phyloP scores from a whole-genome alignment of 2,329 filamentous ascomycete genomes.

The Ophiocordyceps australis region DNA sequence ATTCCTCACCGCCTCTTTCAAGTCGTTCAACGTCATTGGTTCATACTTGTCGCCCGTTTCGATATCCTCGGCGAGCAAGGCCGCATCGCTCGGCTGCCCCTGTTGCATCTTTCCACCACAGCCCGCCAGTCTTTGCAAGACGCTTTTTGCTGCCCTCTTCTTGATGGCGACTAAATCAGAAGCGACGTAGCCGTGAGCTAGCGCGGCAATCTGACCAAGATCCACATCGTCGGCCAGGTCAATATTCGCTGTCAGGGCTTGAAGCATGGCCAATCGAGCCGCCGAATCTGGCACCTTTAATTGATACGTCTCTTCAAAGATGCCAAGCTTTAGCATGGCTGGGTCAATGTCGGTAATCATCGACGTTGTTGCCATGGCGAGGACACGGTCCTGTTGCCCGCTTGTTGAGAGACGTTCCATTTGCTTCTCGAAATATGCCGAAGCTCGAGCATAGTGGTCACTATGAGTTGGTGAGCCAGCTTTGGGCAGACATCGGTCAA shows the following conservation, averaged over 20 bases:
- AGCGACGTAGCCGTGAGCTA: slow-evolving; percentile 84
- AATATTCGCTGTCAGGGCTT: slow-evolving; percentile 49
- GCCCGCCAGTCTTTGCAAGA: slow-evolving; percentile 14
- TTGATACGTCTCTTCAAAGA: slow-evolving; percentile 72
- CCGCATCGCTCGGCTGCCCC: no score
- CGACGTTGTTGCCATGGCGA: slow-evolving; percentile 85
- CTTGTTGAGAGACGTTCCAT: slow-evolving; percentile 61
- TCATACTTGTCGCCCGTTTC: slow-evolving; percentile 1
- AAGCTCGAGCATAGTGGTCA: slow-evolving; percentile 80
- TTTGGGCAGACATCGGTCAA: slow-evolving; percentile 72
- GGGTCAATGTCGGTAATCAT: slow-evolving; percentile 74
- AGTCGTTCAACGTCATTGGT: slow-evolving; percentile 27
- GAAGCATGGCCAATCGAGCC: slow-evolving; percentile 62
- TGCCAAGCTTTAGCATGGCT: slow-evolving; percentile 51
- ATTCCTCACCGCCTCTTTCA: slow-evolving; percentile 54
- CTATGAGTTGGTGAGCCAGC: slow-evolving; percentile 57
- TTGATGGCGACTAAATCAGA: slow-evolving; percentile 62
- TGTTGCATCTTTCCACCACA: no score
- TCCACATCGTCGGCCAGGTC: slow-evolving; percentile 52
- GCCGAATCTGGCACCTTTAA: slow-evolving; percentile 71
- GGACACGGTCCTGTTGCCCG: slow-evolving; percentile 60
- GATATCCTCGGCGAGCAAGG: slow-evolving; percentile 3
- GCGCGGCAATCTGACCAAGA: slow-evolving; percentile 55
- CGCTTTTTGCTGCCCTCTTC: slow-evolving; percentile 20
- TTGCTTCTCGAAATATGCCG: slow-evolving; percentile 65